Base-by-base conservation (phyloP, 345 rosid genomes). In the Fremontodendron californicum region DNA sequence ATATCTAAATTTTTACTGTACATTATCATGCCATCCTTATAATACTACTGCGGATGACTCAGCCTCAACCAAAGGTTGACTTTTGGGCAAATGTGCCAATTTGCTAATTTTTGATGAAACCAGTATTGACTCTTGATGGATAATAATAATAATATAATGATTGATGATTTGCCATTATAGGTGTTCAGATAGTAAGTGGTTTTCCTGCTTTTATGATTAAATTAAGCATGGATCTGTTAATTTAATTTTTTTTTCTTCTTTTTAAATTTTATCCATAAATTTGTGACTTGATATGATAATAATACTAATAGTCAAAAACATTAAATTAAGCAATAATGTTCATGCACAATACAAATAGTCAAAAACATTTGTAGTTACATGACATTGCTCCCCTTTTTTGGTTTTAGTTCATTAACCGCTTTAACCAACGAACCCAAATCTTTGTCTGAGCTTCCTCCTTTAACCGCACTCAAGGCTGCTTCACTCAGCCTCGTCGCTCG, bases 361-460 rank as follows among this genome's bases (percentile, higher is more conserved):
- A 16, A n/a, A 49, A 40, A 6, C 1, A 6, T 4, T 40, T 5
- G 19, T n/a, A 3, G 13, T 66, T 6, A 23, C 35, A 23, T 67
- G 23, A 13, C 37, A 15, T 27, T 18, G 57, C 15, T 27, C 1
- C 8, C 37, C 15, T 31, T 4, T 0, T 4, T 1, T 12, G 51
- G n/a, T 40, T 51, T 23, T 45, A 76, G 39, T 43, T 66, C 48
- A 21, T 45, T 43, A 11, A 77, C 6, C 35, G 75, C 33, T 31
- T 52, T n/a, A 19, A 83, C 76, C 10, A 86, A 79, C 0, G 55
- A 77, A 27, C 77, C 83, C 78, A 84, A 75, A 66, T 77, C 73
- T 21, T 62, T 62, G 54, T 77, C 81, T 4, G 85, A 87, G 69
- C 77, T 85, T 19, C 88, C 90, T 64, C 88, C 86, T 35, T 67